Conservation (phyloP, 1,139 yeast species). For the Kodamaea suecica region DNA sequence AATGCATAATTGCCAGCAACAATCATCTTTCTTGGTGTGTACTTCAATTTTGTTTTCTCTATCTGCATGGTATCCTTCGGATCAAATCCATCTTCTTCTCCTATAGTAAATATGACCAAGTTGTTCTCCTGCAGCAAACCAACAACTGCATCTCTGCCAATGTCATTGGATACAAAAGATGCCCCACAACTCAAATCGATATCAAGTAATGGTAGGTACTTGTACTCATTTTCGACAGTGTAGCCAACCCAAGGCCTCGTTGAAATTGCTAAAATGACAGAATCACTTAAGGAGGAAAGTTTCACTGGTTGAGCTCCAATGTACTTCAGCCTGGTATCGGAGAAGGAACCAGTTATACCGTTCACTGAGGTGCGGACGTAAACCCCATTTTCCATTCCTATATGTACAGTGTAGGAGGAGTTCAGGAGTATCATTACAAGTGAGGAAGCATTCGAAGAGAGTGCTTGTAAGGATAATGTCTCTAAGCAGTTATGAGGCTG, state of each 20-base stretch:
- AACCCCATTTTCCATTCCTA: slow-evolving; percentile 82
- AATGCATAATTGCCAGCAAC: slow-evolving; percentile 24
- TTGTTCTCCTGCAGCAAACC: slow-evolving; percentile 50
- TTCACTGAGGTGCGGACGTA: slow-evolving; percentile 65
- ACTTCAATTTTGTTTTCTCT: slow-evolving; percentile 42
- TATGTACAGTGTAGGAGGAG: slow-evolving; percentile 44
- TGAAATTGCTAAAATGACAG: slow-evolving; percentile 39
- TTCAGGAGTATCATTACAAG: slow-evolving; percentile 34
- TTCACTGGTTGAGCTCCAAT: slow-evolving; percentile 65
- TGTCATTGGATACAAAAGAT: slow-evolving; percentile 63
- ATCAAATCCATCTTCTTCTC: slow-evolving; percentile 34
- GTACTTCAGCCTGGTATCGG: slow-evolving; percentile 69
- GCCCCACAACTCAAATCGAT: slow-evolving; percentile 35
- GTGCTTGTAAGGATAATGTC: slow-evolving; percentile 60
- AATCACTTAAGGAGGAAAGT: slow-evolving; percentile 36
- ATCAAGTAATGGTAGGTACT: slow-evolving; percentile 42
- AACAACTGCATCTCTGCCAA: slow-evolving; percentile 58
- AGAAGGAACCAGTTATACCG: slow-evolving; percentile 56
- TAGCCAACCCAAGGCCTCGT: slow-evolving; percentile 42
- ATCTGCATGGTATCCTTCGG: slow-evolving; percentile 30
- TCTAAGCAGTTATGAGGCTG: slow-evolving; percentile 63
- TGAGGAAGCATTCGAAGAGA: slow-evolving; percentile 57
- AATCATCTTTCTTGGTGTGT: slow-evolving; percentile 51
- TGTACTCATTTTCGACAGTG: slow-evolving; percentile 25
- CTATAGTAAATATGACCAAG: slow-evolving; percentile 60